Evolutionary conservation across 2,329 filamentous ascomycete genomes (phyloP).

Genomic region (Paraphaeosphaeria minitans): DNA sequence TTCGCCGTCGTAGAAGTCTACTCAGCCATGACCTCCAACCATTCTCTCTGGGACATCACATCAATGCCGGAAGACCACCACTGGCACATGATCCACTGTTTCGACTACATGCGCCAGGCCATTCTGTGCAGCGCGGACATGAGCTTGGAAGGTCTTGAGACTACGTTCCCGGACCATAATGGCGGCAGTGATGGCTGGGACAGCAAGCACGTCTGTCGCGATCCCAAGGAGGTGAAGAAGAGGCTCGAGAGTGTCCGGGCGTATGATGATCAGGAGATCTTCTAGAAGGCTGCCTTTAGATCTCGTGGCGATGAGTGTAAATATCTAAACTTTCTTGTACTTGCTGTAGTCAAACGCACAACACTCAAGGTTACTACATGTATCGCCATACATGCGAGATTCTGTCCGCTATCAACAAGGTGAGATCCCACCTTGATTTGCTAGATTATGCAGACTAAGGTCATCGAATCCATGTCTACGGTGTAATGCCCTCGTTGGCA

Average conservation of each 20-base stretch:
- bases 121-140: conserved; percentile 43
- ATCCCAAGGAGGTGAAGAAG: conserved; percentile 21
- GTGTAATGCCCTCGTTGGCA: too few relatives aligned
- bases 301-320: not conserved
- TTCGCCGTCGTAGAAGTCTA: conserved; percentile 43
- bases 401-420: too few relatives aligned
- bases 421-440: too few relatives aligned
- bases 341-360: not conserved
- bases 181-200: conserved; percentile 45
- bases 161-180: conserved; percentile 44
- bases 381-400: too few relatives aligned
- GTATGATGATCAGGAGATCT: conserved; percentile 44
- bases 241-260: conserved; percentile 36
- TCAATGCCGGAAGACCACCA: conserved; percentile 38
- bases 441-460: too few relatives aligned
- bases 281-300: conserved; percentile 11
- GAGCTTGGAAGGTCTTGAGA: conserved; percentile 39
- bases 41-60: conserved; percentile 19
- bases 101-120: conserved; percentile 44
- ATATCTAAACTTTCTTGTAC: not conserved
- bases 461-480: too few relatives aligned
- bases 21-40: conserved; percentile 31
- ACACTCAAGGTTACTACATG: too few relatives aligned
- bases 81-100: conserved; percentile 47
- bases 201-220: conserved; percentile 38